These are phyloP conservation scores for Myxozyma nipponensis DNA, from an alignment of 805 yeast genomes.

Conservation along the genomic window DNA sequence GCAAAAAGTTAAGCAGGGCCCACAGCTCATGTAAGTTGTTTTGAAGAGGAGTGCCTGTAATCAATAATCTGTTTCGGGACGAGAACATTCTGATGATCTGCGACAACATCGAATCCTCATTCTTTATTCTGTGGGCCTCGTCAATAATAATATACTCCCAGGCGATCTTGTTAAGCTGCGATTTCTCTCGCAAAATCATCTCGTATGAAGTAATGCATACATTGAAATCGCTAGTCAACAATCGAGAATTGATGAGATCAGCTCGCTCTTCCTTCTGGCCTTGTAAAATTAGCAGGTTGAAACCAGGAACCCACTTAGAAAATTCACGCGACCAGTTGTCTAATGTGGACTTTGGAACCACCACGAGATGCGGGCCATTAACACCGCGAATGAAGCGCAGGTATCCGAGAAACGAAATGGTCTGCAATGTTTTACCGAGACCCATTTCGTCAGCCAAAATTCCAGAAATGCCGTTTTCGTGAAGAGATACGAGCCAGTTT, in stretches of 20 bases:
- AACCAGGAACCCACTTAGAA: slow-evolving; percentile 94
- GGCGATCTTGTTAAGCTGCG: slow-evolving; percentile 69
- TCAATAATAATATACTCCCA: slow-evolving; percentile 95
- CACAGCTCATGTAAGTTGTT: slow-evolving; percentile 93
- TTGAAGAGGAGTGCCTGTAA: slow-evolving; percentile 95
- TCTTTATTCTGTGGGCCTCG: slow-evolving; percentile 87
- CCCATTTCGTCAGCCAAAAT: slow-evolving; percentile 99
- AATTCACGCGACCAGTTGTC: slow-evolving; percentile 97
- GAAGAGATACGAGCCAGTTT: slow-evolving; percentile 87
- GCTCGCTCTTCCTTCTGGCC: slow-evolving; percentile 82
- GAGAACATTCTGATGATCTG: slow-evolving; percentile 88
- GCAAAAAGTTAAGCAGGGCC: slow-evolving; percentile 84
- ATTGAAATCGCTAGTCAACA: slow-evolving; percentile 77
- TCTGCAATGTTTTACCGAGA: slow-evolving; percentile 90
- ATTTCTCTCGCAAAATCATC: slow-evolving; percentile 85
- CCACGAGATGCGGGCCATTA: slow-evolving; percentile 85
- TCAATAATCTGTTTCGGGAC: slow-evolving; percentile 76
- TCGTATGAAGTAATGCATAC: slow-evolving; percentile 89
- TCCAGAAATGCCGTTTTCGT: slow-evolving; percentile 86
- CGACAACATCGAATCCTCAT: slow-evolving; percentile 86
- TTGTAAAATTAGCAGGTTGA: slow-evolving; percentile 75
- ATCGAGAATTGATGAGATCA: slow-evolving; percentile 49
- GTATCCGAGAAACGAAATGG: slow-evolving; percentile 87
- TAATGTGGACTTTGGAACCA: slow-evolving; percentile 92
- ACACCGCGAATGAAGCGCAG: slow-evolving; percentile 71